Conservation (phyloP, 73 alveolate genomes). For the Halteria grandinella region DNA sequence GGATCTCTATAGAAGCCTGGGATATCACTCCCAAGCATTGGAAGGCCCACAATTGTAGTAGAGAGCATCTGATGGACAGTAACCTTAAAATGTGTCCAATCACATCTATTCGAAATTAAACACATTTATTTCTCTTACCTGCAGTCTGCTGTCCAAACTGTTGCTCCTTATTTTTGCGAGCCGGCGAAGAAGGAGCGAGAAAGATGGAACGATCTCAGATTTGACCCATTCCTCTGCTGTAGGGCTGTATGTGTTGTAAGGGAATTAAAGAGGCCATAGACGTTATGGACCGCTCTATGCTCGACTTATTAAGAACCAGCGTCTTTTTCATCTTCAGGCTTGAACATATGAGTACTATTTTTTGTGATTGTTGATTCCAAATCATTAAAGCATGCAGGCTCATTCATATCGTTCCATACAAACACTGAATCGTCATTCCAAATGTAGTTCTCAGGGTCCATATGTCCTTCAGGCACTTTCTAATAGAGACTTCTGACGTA, state of each 20-base stretch:
- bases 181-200: conserved; percentile 92
- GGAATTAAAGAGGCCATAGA: conserved; percentile 84
- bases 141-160: conserved; percentile 94
- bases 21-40: conserved; percentile 81
- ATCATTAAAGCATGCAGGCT: conserved; percentile 86
- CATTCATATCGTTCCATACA: conserved; percentile 94
- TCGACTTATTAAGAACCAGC: conserved; percentile 75
- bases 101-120: too few relatives aligned
- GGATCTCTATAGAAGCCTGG: conserved; percentile 93
- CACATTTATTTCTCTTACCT: too few relatives aligned
- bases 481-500: conserved; percentile 52
- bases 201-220: conserved; percentile 78
- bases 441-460: conserved; percentile 17
- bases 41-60: conserved; percentile 80
- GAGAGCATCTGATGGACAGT: conserved; percentile 82
- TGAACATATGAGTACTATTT: conserved; percentile 67
- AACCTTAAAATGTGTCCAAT: conserved; percentile 82
- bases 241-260: conserved; percentile 81
- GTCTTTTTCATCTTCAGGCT: conserved; percentile 61
- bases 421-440: conserved; percentile 56
- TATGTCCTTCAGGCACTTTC: conserved; percentile 19
- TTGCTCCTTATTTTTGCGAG: conserved; percentile 82
- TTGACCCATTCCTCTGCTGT: conserved; percentile 67
- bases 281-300: conserved; percentile 92
- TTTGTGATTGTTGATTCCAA: conserved; percentile 87